Percentiles rank a stretch among this genome's conserved stretches.
Conservation (phyloP, 75 land plant genomes). For the Isoetes taiwanensis region DNA sequence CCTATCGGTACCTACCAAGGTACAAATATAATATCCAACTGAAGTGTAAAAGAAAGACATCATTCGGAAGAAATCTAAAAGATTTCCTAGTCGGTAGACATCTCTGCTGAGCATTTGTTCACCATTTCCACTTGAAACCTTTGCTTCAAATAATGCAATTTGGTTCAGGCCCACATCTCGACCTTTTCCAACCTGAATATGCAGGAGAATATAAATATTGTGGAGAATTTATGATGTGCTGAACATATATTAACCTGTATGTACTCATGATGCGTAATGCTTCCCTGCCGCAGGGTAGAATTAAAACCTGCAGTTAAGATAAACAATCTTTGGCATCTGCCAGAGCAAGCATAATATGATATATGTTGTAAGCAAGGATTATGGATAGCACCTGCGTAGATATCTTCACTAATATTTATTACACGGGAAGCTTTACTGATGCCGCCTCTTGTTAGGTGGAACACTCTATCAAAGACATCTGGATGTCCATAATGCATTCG, state of each 20-base stretch:
- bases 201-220: neutral
- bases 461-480: constrained; percentile 84
- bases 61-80: constrained; percentile 95
- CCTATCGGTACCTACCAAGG: constrained; percentile 47
- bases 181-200: constrained; percentile 82
- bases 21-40: constrained; percentile 83
- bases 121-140: constrained; percentile 97
- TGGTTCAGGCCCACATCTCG: constrained; percentile 96
- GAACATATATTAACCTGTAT: constrained; percentile 48
- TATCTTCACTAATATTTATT: constrained; percentile 90
- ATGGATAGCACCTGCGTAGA: constrained; percentile 52
- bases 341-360: no score
- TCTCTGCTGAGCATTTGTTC: constrained; percentile 92
- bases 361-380: neutral
- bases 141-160: constrained; percentile 93
- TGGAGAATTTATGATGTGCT: no score
- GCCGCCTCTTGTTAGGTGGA: constrained; percentile 87
- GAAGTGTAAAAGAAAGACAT: constrained; percentile 77
- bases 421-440: constrained; percentile 90
- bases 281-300: constrained; percentile 89
- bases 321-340: neutral
- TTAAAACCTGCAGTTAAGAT: constrained; percentile 83
- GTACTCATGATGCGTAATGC: constrained; percentile 92
- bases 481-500: constrained; percentile 97
- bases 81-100: constrained; percentile 82